phyloP scores from a whole-genome alignment of 2,329 filamentous ascomycete genomes.

The Penicillium sp. region DNA sequence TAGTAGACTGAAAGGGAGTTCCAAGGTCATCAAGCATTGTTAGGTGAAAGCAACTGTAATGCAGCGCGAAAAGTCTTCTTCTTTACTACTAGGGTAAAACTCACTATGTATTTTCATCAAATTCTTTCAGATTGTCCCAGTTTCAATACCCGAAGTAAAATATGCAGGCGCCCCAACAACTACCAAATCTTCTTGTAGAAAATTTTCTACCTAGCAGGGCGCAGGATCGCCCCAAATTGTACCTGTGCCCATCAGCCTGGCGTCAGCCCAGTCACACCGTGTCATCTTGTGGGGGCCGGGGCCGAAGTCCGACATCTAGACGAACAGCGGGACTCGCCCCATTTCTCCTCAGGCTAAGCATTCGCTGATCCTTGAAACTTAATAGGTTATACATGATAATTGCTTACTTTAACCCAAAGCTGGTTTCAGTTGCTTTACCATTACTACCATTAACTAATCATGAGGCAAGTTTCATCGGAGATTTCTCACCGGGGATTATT shows the following conservation, averaged over 20 bases:
- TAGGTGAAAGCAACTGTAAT: background rate
- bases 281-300: conserved; percentile 1
- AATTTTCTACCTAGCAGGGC: background rate
- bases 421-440: too few species aligned
- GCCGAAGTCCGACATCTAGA: background rate
- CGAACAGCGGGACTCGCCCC: background rate
- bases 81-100: too few species aligned
- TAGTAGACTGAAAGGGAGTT: background rate
- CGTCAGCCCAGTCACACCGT: background rate
- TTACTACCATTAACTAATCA: too few species aligned
- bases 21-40: background rate
- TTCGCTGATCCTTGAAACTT: too few species aligned
- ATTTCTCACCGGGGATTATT: too few species aligned
- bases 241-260: background rate
- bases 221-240: background rate
- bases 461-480: too few species aligned
- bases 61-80: background rate
- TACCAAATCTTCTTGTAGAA: background rate
- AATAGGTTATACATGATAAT: too few species aligned
- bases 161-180: too few species aligned
- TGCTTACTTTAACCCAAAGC: too few species aligned
- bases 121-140: too few species aligned
- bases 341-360: background rate
- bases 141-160: too few species aligned
- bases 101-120: too few species aligned